Conservation (phyloP, 371 early-diverging fungal genomes). For the Capillidium rhysosporum region DNA sequence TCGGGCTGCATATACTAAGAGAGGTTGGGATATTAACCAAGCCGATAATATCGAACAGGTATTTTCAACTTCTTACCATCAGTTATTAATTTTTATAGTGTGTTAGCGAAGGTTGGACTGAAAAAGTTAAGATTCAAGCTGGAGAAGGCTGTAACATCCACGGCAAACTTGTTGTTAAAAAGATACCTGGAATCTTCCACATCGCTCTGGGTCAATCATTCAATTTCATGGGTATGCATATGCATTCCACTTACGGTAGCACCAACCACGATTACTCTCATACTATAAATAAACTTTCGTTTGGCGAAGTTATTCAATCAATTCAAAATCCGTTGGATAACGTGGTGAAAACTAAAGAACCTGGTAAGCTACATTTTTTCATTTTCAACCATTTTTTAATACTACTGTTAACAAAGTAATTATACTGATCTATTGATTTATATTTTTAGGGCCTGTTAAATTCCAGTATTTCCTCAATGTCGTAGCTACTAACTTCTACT, state of each 20-base stretch:
- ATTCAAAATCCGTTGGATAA: constrained; percentile 65
- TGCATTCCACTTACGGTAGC: constrained; percentile 41
- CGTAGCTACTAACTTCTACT: constrained; percentile 66
- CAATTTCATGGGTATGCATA: constrained; percentile 51
- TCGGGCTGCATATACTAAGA: constrained; percentile 53
- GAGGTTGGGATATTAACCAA: constrained; percentile 61
- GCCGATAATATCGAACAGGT: constrained; percentile 69
- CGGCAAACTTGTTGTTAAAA: constrained; percentile 70
- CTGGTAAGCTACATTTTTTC: constrained; percentile 14
- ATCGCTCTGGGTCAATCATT: constrained; percentile 84
- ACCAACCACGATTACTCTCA: constrained; percentile 60
- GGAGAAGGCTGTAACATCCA: constrained; percentile 79
- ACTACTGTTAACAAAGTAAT: neutral
- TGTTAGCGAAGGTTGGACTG: constrained; percentile 61
- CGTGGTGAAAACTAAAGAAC: constrained; percentile 20
- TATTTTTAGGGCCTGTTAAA: constrained; percentile 16
- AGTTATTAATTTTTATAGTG: constrained; percentile 26
- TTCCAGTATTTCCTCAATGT: constrained; percentile 89
- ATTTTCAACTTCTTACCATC: neutral
- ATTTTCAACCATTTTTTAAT: neutral
- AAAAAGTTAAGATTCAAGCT: constrained; percentile 49
- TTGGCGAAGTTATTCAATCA: constrained; percentile 42
- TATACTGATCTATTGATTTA: constrained; percentile 11
- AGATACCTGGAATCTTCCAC: constrained; percentile 82
- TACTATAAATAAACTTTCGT: constrained; percentile 57